These are phyloP conservation scores for Tetrahymena borealis DNA, from an alignment of 73 alveolate genomes.

Conservation along the genomic window DNA sequence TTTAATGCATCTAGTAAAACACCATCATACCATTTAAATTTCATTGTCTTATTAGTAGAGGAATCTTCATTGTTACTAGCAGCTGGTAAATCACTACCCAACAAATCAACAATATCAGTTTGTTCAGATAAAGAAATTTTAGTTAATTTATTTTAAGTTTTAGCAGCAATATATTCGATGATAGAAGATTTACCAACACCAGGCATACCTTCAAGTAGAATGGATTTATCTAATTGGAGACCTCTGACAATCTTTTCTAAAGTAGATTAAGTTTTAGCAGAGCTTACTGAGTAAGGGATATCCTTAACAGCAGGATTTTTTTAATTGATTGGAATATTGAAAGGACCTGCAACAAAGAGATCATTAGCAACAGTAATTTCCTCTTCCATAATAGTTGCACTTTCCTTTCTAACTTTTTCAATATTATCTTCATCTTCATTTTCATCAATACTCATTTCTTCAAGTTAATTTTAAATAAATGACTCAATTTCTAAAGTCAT, in stretches of 20 bases:
- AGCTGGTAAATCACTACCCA: background rate
- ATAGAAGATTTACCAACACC: slow-evolving; percentile 77
- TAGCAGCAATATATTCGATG: background rate
- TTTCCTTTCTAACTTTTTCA: slow-evolving; percentile 47
- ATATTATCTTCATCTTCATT: slow-evolving; percentile 33
- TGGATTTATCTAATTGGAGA: slow-evolving; percentile 65
- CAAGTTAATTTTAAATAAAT: background rate
- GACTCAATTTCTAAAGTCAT: background rate
- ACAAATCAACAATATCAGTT: background rate
- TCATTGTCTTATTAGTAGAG: background rate
- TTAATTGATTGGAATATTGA: slow-evolving; percentile 32
- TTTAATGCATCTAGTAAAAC: slow-evolving; percentile 83
- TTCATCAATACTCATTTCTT: slow-evolving; percentile 12
- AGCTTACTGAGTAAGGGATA: slow-evolving; percentile 63
- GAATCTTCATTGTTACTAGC: background rate
- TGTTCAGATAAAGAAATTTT: background rate
- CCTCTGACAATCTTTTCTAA: slow-evolving; percentile 71
- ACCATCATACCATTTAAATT: slow-evolving; percentile 92
- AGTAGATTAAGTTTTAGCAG: slow-evolving; percentile 58
- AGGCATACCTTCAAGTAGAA: slow-evolving; percentile 92
- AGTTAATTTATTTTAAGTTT: background rate
- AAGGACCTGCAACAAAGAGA: background rate
- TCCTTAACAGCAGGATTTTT: slow-evolving; percentile 7
- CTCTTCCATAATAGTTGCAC: slow-evolving; percentile 44
- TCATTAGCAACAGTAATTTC: background rate